Percentiles rank a stretch among this genome's conserved stretches.
phyloP scores from a whole-genome alignment of 2,329 filamentous ascomycete species.

The Cercospora sojina region DNA sequence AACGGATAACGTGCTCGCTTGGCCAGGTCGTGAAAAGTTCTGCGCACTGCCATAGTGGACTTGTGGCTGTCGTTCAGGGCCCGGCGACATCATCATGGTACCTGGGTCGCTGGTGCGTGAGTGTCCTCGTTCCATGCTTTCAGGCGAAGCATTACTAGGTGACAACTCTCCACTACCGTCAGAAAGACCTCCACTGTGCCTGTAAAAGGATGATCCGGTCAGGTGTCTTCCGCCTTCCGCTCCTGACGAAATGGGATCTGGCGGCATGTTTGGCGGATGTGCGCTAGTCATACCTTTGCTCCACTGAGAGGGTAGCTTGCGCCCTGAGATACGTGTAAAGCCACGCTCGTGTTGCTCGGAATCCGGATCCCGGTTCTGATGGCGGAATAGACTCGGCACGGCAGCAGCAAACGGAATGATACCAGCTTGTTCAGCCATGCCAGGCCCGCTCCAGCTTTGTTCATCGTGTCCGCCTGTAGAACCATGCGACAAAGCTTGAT shows the following conservation, averaged over 20 bases:
- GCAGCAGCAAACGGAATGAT: slow-evolving; percentile 41
- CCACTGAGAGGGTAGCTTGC: slow-evolving; percentile 51
- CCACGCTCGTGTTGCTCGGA: slow-evolving; percentile 41
- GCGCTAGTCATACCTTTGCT: slow-evolving; percentile 48
- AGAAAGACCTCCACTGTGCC: slow-evolving; percentile 47
- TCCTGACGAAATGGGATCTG: slow-evolving; percentile 17
- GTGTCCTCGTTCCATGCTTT: slow-evolving; percentile 14
- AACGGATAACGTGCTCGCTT: slow-evolving; percentile 15
- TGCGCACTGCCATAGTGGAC: slow-evolving; percentile 37
- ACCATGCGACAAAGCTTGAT: slow-evolving; percentile 31
- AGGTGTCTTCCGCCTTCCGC: slow-evolving; percentile 22
- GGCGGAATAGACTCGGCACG: slow-evolving; percentile 41
- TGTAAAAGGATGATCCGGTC: slow-evolving; percentile 45
- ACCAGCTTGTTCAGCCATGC: slow-evolving; percentile 44
- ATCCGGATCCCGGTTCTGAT: slow-evolving; percentile 34
- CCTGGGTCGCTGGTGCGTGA: slow-evolving; percentile 18
- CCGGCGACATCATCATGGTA: slow-evolving; percentile 35
- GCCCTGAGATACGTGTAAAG: slow-evolving; percentile 50
- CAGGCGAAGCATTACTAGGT: slow-evolving; percentile 18
- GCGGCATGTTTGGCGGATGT: slow-evolving; percentile 22
- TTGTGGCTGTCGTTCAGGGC: slow-evolving; percentile 37
- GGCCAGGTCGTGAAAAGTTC: slow-evolving; percentile 24
- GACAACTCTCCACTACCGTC: slow-evolving; percentile 35
- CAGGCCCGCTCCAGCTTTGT: slow-evolving; percentile 29
- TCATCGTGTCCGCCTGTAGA: slow-evolving; percentile 18